Percentiles rank a stretch among this genome's conserved stretches.
Conservation (phyloP, 257 asterid species). For the Craterostigma plantagineum region DNA sequence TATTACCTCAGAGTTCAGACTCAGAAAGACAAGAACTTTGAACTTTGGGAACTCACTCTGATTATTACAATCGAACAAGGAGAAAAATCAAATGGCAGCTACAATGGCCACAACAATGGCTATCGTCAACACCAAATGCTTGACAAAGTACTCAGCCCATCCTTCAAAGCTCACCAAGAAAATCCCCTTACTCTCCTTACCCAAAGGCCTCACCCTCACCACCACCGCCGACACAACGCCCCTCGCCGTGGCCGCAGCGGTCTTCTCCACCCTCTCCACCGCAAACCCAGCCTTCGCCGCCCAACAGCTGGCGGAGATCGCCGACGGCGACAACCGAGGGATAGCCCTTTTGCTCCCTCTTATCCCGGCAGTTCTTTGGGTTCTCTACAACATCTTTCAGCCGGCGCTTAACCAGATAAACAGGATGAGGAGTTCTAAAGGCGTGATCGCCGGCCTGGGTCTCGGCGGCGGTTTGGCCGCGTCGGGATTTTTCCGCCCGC, state of each 20-base stretch:
- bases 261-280: constrained; percentile 38
- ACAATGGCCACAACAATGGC: constrained; percentile 16
- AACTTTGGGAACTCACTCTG: too few relatives aligned
- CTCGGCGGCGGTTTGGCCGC: constrained; percentile 40
- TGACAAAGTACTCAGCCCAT: constrained; percentile 10
- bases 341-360: constrained; percentile 54
- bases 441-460: constrained; percentile 53
- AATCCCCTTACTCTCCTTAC: constrained; percentile 24
- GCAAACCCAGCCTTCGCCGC: constrained; percentile 82
- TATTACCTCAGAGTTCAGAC: too few relatives aligned
- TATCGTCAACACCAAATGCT: constrained; percentile 47
- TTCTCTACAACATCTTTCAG: constrained; percentile 70
- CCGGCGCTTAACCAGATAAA: constrained; percentile 81
- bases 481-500: constrained; percentile 31
- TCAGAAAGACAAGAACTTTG: too few relatives aligned
- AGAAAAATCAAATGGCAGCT: constrained; percentile 67
- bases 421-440: constrained; percentile 50
- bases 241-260: constrained; percentile 56
- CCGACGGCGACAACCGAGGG: constrained; percentile 69
- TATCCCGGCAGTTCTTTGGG: constrained; percentile 84
- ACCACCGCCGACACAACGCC: constrained; percentile 20
- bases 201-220: constrained; percentile 20
- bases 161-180: constrained; percentile 19
- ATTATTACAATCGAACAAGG: constrained; percentile 6
- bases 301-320: constrained; percentile 53